Base-by-base conservation (phyloP, 1,139 yeast genomes). In the Kazachstania sp. region DNA sequence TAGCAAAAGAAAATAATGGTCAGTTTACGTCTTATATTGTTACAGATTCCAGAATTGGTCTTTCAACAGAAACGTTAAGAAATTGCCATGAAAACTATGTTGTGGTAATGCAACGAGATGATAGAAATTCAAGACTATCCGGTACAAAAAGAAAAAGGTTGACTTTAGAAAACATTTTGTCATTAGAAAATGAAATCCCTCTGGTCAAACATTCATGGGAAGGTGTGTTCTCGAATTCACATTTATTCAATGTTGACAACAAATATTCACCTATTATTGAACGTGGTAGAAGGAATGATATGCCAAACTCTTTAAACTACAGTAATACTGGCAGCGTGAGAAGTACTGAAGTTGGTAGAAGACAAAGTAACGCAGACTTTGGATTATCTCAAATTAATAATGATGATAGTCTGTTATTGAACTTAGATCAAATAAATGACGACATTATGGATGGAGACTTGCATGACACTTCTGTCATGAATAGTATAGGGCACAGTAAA, bases 281-380 rank as follows among this genome's bases (percentile, higher is more conserved):
- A 47, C 49, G 56, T 35, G 62, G 64, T 13, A 55, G 64, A 19
- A 55, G 51, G 47, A 45, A 46, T 13, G 39, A 45, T 16, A 32
- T 11, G 1, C 43, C 49, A 23, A 53, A 60, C 1, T 41, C 52
- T 2, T 39, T 40, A 8, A 48, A 54, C 4, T 43, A 50, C 8
- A 52, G 59, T 5, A 51, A 56, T 30, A 59, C 61, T 13, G 56
- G 52, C 28, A 57, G 62, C 44, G 49, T 53, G 4, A 46, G 54
- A 41, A 61, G 64, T 44, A 51, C 55, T 23, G 66, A 62, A 49
- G 48, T 51, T 29, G 65, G 65, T 4, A 57, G 65, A 48, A 53
- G 57, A 39, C 41, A 54, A 8, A 43, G 41, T 16, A 38, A 28
- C 28, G n/a, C 39, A 26, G 31, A 20, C 7, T 35, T 36, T 15